A percentile compares a stretch with the other conserved stretches of the same genome.
Evolutionary conservation across 306 rosid species (phyloP).

Genomic region (Parietaria judaica): DNA sequence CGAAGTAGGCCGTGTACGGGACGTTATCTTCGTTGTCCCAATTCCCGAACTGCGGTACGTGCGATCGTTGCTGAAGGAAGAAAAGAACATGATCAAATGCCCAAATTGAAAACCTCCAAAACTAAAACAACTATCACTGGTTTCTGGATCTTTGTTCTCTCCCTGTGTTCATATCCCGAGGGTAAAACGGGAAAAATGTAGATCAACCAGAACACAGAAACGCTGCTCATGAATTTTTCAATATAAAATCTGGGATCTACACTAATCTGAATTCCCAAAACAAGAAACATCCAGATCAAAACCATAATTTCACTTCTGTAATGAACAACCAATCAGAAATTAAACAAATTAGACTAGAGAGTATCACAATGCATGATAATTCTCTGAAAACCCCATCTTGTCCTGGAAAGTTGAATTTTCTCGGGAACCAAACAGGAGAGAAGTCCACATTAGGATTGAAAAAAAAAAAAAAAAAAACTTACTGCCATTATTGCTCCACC

Average conservation of each 20-base stretch:
- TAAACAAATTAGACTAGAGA: background rate
- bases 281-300: conserved; percentile 18
- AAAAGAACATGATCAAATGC: background rate
- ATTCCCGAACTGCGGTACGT: conserved; percentile 82
- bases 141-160: no score
- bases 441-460: conserved; percentile 10
- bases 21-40: conserved; percentile 82
- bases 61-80: conserved; percentile 58
- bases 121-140: no score
- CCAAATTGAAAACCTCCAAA: background rate
- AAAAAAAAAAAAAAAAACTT: conserved; percentile 19
- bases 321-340: conserved; percentile 7
- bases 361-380: conserved; percentile 20
- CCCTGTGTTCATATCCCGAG: background rate
- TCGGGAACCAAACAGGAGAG: conserved; percentile 19
- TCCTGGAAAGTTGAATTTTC: conserved; percentile 6
- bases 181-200: conserved; percentile 6
- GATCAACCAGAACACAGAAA: background rate
- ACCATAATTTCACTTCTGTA: conserved; percentile 4
- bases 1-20: conserved; percentile 87
- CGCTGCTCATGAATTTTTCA: no score
- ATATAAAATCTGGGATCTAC: no score
- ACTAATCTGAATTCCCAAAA: conserved; percentile 10
- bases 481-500: conserved; percentile 59
- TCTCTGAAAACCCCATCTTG: conserved; percentile 1